A percentile compares a stretch with the other conserved stretches of the same genome.
phyloP scores from a whole-genome alignment of 345 rosid species.

The Litchi chinensis region DNA sequence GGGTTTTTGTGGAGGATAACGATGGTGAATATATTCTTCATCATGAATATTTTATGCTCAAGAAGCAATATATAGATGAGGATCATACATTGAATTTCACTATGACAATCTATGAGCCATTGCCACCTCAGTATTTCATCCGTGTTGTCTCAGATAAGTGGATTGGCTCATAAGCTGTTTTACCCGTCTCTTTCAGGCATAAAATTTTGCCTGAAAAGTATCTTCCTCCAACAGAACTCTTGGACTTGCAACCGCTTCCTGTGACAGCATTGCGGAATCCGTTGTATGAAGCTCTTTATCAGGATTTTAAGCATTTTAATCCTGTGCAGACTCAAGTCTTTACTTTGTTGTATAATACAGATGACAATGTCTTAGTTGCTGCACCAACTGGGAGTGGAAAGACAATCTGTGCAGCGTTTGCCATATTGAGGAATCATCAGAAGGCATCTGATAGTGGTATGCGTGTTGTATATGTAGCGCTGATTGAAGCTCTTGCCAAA shows the following conservation, averaged over 20 bases:
- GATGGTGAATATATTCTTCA: constrained; percentile 93
- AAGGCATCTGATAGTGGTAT: constrained; percentile 64
- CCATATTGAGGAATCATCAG: constrained; percentile 83
- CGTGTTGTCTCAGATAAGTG: constrained; percentile 92
- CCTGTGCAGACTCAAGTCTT: constrained; percentile 99
- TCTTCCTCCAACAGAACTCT: constrained; percentile 94
- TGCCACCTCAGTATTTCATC: constrained; percentile 93
- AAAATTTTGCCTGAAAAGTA: constrained; percentile 96
- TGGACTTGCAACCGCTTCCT: constrained; percentile 93
- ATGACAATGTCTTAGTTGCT: constrained; percentile 91
- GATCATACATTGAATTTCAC: constrained; percentile 90
- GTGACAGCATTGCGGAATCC: constrained; percentile 94
- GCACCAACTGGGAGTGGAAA: constrained; percentile 99
- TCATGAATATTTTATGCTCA: constrained; percentile 89
- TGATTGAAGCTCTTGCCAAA: constrained; percentile 86
- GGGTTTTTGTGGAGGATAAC: constrained; percentile 95
- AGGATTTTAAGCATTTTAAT: constrained; percentile 87
- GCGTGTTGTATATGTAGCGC: constrained; percentile 90
- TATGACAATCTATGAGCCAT: constrained; percentile 86
- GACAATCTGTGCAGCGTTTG: constrained; percentile 95
- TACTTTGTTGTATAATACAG: constrained; percentile 78
- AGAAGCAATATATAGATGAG: constrained; percentile 84
- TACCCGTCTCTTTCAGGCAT: constrained; percentile 93
- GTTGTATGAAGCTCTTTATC: constrained; percentile 78
- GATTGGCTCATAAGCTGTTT: constrained; percentile 89